Conservation (phyloP, 2,329 filamentous ascomycete species). For the Didymellaceae sp. region DNA sequence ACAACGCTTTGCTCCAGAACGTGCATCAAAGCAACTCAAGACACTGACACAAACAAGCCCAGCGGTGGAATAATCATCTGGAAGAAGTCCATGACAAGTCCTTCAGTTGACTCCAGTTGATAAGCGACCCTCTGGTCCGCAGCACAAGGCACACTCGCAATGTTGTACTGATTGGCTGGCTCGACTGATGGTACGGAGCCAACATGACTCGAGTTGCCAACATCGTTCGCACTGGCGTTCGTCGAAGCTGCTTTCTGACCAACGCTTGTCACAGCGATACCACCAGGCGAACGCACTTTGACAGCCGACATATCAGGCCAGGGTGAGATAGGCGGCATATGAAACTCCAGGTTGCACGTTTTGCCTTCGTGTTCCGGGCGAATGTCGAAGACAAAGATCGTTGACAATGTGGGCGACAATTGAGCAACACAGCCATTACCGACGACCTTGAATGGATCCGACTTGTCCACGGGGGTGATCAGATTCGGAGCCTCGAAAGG, state of each 20-base stretch:
- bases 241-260: conserved; percentile 10
- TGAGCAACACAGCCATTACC: conserved; percentile 51
- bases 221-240: conserved; percentile 17
- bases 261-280: conserved; percentile 41
- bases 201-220: conserved; percentile 12
- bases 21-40: conserved; percentile 5
- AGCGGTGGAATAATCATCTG: conserved; percentile 32
- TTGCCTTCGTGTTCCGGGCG: conserved; percentile 48
- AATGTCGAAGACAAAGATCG: conserved; percentile 58
- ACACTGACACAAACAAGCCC: conserved; percentile 32
- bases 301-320: conserved; percentile 45
- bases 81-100: conserved; percentile 37
- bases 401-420: conserved; percentile 48
- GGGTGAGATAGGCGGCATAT: conserved; percentile 50
- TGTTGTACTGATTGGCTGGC: conserved; percentile 25
- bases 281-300: conserved; percentile 40
- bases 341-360: conserved; percentile 57
- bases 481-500: conserved; percentile 48
- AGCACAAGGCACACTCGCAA: conserved; percentile 34
- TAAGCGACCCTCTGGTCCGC: conserved; percentile 34
- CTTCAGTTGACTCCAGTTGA: conserved; percentile 29
- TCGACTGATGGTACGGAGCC: conserved; percentile 23
- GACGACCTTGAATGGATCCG: conserved; percentile 47
- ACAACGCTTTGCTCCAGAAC: background rate
- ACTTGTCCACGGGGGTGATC: conserved; percentile 47